Base-by-base conservation (phyloP, 371 early-diverging fungal genomes). In the Conidiobolus incongruus region DNA sequence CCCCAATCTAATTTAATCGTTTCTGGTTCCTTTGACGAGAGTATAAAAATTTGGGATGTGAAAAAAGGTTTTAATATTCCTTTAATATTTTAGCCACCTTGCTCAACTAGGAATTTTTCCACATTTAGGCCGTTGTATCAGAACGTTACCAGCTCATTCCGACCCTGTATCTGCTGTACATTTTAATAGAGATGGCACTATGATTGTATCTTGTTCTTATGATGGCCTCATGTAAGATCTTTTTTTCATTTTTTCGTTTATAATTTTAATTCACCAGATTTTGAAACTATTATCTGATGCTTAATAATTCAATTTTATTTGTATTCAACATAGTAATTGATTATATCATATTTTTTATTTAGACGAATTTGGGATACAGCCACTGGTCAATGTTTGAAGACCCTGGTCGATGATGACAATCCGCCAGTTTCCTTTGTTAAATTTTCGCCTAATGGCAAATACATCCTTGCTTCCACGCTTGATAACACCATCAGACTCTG, bases 361-460 rank as follows among this genome's bases (percentile, higher is more conserved):
- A 82, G 84, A 44, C 90, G 96, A 35, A 85, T 96, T 46, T 96
- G 96, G 95, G 96, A 96, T 58, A 81, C 86, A 15, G 72, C 77
- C 20, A 82, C 90, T 19, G 95, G 94, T 23, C 86, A 90, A 58
- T 94, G 95, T 53, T 64, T 96, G 28, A 93, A 91, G 54, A 94
- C 94, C 0, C 53, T 95, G 22, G 79, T 89, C 12, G 84, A 88
- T 50, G 91, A 91, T 54, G 84, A 79, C 47, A 88, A 84, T 50
- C 91, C 90, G 38, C 82, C 87, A 21, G 92, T 94, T n/a, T 83
- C 92, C 0, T 91, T 84, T 63, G 93, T 84, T 26, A 90, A 88
- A 59, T 96, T 96, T 53, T 90, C 92, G 21, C 97, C 97, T 23
- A 96, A 96, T 56, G 90, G 95, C 49, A 93, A 93, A 63, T 96